Base-by-base conservation (phyloP, 148 eudicot species). In the Simmondsia chinensis region DNA sequence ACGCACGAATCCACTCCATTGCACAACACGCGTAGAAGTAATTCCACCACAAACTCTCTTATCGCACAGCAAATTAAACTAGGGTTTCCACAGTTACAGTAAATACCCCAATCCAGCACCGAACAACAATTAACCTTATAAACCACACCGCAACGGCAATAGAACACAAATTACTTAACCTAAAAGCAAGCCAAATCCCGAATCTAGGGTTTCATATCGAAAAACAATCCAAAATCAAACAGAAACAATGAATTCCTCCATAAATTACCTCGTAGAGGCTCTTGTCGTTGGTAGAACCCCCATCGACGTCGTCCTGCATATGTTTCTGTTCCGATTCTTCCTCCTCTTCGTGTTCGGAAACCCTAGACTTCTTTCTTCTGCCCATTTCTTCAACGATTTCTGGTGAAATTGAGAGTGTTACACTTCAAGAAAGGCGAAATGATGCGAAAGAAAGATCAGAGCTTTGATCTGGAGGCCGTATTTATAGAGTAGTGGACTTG, bases 251-350 rank as follows among this genome's bases (percentile, higher is more conserved):
- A 21, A 15, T 34, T 7, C 8, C 20, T 3, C 18, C n/a, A n/a
- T n/a, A n/a, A n/a, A n/a, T n/a, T 56, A 81, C 95, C 87, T 81
- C 87, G 25, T 81, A 86, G 37, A 86, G 74, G 64, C 72, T 73
- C 41, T 75, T 73, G 6, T 54, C 55, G 1, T 48, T 22, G 2
- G 61, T 57, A 48, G 64, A 66, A 57, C 13, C 57, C 3, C 29
- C 54, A 29, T 32, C 36, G 3, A 53, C 66, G 12, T 13, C 39
- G 46, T 49, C 60, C 14, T 48, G 42, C 30, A 68, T 64, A 50
- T 9, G 53, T 34, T 39, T 48, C 49, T 47, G 6, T 1, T 58
- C 41, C 5, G 41, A 46, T 20, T 42, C 6, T 11, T 65, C 54
- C 36, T 63, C 41, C 5, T 63, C 72, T 5, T 36, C 64, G 13